Base-by-base conservation (phyloP, 129 eudicot genomes). In the Escallonia herrerae region DNA sequence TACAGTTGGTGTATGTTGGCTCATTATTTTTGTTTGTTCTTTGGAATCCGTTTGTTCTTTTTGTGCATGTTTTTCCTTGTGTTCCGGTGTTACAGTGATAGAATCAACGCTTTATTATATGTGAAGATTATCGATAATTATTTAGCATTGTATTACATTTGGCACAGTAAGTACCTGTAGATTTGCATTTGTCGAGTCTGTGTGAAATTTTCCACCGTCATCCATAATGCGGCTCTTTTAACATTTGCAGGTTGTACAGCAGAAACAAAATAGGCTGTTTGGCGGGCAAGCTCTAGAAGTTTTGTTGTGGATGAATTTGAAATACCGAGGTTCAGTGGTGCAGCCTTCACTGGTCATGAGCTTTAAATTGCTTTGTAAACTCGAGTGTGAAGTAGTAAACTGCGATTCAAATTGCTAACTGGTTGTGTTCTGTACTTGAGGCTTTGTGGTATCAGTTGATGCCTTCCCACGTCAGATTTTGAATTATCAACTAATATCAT, bases 211-310 rank as follows among this genome's bases (percentile, higher is more conserved):
- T 15, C 37, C 7, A 33, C 65, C 15, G 37, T 3, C 22, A 41
- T 33, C 45, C 7, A 54, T 22, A 45, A 37, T 15, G 48, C 58
- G 56, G 39, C 52, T 48, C 33, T 22, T 22, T 22, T 0, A 22
- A 65, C 52, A 15, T 40, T 71, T 76, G 73, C 81, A 70, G 81
- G 68, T 77, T 79, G 87, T 76, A 76, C 80, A 79, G 81, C 75
- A 58, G 72, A 64, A 70, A 67, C 70, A 72, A 65, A 60, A 70
- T 67, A 66, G 66, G 78, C 60, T 38, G 43, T 53, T 71, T 53
- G 8, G 77, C 15, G 43, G 45, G 73, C 64, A 65, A 15, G 51
- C 66, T 12, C 56, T 6, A 14, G 12, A 39, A 15, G 14, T 15
- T 45, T 45, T 41, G 54, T 6, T 43, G 44, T 63, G 42, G 14